phyloP scores from a whole-genome alignment of 352 stramenopile species.

The Globisporangium alternatum region DNA sequence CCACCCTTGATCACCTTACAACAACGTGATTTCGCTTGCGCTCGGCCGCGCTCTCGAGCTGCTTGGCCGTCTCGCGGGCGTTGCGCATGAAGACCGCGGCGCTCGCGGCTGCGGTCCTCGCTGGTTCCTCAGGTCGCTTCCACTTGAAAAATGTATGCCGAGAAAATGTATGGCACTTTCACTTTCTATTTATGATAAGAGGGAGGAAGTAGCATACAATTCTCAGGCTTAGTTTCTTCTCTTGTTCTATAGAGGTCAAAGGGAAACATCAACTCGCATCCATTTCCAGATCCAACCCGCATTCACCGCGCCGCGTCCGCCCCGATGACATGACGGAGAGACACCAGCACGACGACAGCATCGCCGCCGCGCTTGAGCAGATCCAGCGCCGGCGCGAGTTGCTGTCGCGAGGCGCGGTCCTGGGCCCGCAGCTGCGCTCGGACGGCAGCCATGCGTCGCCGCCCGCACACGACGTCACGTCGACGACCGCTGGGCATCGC shows the following conservation, averaged over 20 bases:
- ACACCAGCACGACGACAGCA: background rate
- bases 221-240: no score
- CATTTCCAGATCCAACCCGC: background rate
- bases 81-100: background rate
- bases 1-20: background rate
- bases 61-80: slow-evolving; percentile 4
- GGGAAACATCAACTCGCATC: background rate
- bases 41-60: background rate
- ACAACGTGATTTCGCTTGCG: background rate
- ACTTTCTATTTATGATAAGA: no score
- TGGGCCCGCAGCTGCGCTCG: background rate
- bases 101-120: no score
- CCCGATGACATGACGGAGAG: background rate
- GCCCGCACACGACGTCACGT: background rate
- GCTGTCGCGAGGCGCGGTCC: slow-evolving; percentile 16
- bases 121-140: no score
- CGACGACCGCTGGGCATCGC: background rate
- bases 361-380: slow-evolving; percentile 18
- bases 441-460: background rate
- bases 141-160: no score
- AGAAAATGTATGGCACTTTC: no score
- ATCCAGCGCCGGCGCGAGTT: slow-evolving; percentile 19
- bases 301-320: background rate
- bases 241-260: no score
- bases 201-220: no score